Evolutionary conservation across 2,329 filamentous ascomycete species (phyloP).

Genomic region (Hypoxylon sp.): DNA sequence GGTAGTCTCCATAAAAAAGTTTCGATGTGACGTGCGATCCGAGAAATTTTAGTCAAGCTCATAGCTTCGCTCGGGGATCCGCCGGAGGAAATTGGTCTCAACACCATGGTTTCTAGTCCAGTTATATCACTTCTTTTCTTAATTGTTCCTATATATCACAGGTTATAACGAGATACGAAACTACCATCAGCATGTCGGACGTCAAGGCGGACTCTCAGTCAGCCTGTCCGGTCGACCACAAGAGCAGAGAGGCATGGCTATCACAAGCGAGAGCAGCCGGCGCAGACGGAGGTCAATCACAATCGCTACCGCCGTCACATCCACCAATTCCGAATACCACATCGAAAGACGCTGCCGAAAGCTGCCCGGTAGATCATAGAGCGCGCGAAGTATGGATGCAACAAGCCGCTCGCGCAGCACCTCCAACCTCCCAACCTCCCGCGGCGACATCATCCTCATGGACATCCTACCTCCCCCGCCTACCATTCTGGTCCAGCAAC

Average conservation of each 20-base stretch:
- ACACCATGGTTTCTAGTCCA: neutral
- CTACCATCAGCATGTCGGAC: conserved; percentile 39
- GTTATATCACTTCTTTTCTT: neutral
- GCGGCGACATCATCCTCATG: conserved; percentile 58
- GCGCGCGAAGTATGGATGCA: conserved; percentile 75
- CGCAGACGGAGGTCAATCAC: conserved; percentile 49
- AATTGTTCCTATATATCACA: conserved; percentile 7
- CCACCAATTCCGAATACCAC: conserved; percentile 37
- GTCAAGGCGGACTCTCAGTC: conserved; percentile 46
- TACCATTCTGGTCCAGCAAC: conserved; percentile 56
- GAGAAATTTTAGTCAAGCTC: conserved; percentile 22
- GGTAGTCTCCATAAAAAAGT: conserved; percentile 31
- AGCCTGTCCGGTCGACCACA: conserved; percentile 92
- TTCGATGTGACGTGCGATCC: conserved; percentile 20
- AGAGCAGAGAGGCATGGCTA: conserved; percentile 89
- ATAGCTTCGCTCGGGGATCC: conserved; percentile 1
- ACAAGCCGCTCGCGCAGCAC: conserved; percentile 44
- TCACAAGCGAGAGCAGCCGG: conserved; percentile 71
- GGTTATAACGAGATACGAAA: neutral
- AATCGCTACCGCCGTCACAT: conserved; percentile 49
- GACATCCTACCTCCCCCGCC: conserved; percentile 59
- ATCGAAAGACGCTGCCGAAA: conserved; percentile 50
- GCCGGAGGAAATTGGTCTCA: conserved; percentile 3
- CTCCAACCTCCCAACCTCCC: conserved; percentile 46
- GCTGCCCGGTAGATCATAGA: conserved; percentile 77